Percentiles rank a stretch among this genome's conserved stretches.
Conservation (phyloP, 2,329 filamentous ascomycete species). For the Mycosphaerelloides madeirae region DNA sequence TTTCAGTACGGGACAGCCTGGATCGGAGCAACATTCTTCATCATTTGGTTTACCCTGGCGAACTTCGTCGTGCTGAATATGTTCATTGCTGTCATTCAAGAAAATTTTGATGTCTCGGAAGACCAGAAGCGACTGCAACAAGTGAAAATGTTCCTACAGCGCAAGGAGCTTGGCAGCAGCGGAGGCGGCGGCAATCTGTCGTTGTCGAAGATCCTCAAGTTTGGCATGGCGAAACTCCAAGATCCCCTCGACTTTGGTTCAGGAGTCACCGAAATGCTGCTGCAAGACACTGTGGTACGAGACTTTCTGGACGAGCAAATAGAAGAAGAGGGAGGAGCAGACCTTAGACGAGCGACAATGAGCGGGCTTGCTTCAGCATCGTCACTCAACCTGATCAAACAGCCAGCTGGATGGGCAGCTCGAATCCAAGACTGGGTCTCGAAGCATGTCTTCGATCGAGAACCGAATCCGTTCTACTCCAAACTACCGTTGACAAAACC, state of each 20-base stretch:
- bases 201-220: constrained; percentile 59
- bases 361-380: constrained; percentile 10
- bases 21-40: constrained; percentile 86
- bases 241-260: constrained; percentile 90
- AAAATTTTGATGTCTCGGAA: constrained; percentile 97
- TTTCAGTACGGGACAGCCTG: constrained; percentile 67
- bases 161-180: constrained; percentile 72
- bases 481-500: constrained; percentile 65
- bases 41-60: constrained; percentile 91
- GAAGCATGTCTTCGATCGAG: constrained; percentile 41
- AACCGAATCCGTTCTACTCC: constrained; percentile 94
- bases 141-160: constrained; percentile 87
- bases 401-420: constrained; percentile 20
- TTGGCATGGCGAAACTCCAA: constrained; percentile 59
- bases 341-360: constrained; percentile 16
- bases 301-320: constrained; percentile 83
- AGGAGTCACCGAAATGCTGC: constrained; percentile 88
- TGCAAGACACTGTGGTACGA: constrained; percentile 91
- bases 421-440: constrained; percentile 23
- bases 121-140: constrained; percentile 97
- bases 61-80: constrained; percentile 98
- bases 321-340: constrained; percentile 18
- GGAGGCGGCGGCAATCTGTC: constrained; percentile 66
- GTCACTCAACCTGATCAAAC: constrained; percentile 13
- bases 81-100: constrained; percentile 99